phyloP scores from a whole-genome alignment of 2,329 filamentous ascomycete species.

The Beauveria asiatica region DNA sequence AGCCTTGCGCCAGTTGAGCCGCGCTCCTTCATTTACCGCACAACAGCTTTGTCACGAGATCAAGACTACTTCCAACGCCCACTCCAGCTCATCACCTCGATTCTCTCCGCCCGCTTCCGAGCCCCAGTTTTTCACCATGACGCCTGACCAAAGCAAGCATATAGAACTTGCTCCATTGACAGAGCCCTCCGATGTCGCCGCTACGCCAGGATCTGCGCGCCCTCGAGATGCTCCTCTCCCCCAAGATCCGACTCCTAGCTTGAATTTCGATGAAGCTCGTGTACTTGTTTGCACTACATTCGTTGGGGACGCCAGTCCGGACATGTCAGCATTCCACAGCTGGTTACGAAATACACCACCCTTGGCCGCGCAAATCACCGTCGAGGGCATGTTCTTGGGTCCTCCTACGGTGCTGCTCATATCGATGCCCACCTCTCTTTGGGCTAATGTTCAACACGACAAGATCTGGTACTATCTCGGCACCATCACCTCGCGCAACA shows the following conservation, averaged over 20 bases:
- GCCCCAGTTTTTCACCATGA: constrained; percentile 43
- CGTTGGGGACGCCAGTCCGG: constrained; percentile 54
- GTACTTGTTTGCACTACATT: constrained; percentile 61
- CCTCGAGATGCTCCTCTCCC: constrained; percentile 30
- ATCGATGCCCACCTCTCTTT: constrained; percentile 56
- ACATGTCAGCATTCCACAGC: constrained; percentile 58
- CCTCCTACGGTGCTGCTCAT: constrained; percentile 58
- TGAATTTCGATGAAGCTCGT: constrained; percentile 53
- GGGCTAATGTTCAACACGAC: constrained; percentile 56
- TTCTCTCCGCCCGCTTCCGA: constrained; percentile 14
- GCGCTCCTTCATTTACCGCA: constrained; percentile 43
- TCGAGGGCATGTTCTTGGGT: constrained; percentile 60
- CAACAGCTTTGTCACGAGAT: constrained; percentile 51
- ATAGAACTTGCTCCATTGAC: constrained; percentile 44
- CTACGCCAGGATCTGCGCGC: background rate
- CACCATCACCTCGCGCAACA: constrained; percentile 58
- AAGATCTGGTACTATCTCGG: constrained; percentile 59
- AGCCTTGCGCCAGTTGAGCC: constrained; percentile 44
- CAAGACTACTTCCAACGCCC: constrained; percentile 30
- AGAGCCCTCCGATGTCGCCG: background rate
- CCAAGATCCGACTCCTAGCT: constrained; percentile 40
- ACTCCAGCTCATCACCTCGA: constrained; percentile 32
- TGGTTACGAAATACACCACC: constrained; percentile 55
- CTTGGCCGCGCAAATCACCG: constrained; percentile 48
- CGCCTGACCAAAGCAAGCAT: constrained; percentile 42